Evolutionary conservation across 495 filamentous ascomycete species (phyloP).

Genomic region (Lophiotrema nucula): DNA sequence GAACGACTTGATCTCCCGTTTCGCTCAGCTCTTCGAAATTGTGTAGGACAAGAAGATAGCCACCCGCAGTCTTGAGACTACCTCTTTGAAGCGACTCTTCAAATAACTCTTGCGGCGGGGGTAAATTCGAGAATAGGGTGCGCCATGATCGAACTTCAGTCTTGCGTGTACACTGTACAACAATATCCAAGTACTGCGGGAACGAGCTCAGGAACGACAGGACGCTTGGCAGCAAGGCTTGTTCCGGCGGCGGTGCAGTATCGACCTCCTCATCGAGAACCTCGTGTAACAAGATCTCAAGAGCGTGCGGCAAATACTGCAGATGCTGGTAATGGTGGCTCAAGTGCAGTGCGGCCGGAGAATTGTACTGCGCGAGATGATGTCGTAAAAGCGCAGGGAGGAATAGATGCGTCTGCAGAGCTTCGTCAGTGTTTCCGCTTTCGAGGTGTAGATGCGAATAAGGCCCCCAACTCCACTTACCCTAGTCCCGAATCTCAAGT

Average conservation of each 20-base stretch:
- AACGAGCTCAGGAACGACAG: conserved; percentile 89
- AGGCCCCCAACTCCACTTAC: conserved; percentile 32
- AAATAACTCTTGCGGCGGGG: conserved; percentile 85
- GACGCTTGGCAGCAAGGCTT: conserved; percentile 79
- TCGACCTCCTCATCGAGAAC: conserved; percentile 96
- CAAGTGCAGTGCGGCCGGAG: conserved; percentile 69
- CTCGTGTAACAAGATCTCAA: conserved; percentile 90
- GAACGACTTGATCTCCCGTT: conserved; percentile 69
- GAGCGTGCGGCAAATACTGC: conserved; percentile 85
- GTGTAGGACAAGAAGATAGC: conserved; percentile 93
- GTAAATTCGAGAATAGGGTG: conserved; percentile 85
- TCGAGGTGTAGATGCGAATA: background rate
- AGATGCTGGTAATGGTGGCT: conserved; percentile 80
- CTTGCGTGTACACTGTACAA: conserved; percentile 96
- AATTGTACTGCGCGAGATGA: conserved; percentile 68
- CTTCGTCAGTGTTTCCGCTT: background rate
- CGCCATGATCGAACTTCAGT: conserved; percentile 95
- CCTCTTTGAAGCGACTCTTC: conserved; percentile 83
- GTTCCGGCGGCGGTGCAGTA: conserved; percentile 49
- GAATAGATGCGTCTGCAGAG: conserved; percentile 60
- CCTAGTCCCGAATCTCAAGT: conserved; percentile 58
- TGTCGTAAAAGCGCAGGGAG: conserved; percentile 81
- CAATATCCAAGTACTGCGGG: conserved; percentile 84
- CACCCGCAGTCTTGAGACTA: conserved; percentile 91
- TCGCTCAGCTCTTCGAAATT: conserved; percentile 83